A percentile compares a stretch with the other conserved stretches of the same genome.
Conservation (phyloP, 106 monocot genomes). For the Allium fistulosum region DNA sequence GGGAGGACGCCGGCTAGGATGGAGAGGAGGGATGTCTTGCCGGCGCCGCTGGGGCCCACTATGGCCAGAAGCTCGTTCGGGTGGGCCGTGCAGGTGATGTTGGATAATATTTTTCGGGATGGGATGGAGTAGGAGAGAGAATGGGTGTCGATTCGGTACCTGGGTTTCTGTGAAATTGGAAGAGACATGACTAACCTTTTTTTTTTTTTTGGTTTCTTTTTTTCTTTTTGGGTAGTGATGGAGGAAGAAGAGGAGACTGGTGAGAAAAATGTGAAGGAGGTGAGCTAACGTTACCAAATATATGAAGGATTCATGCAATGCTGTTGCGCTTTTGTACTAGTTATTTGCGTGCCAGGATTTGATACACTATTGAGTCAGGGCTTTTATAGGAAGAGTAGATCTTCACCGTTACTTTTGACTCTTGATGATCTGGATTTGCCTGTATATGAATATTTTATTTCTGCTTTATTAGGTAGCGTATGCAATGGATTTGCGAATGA, state of each 20-base stretch:
- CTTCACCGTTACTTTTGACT: too few species aligned
- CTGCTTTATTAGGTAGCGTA: too few species aligned
- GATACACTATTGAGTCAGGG: too few species aligned
- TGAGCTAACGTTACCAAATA: constrained; percentile 37
- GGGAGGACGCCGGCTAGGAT: constrained; percentile 51
- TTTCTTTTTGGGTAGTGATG: neutral
- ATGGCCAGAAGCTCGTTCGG: constrained; percentile 77
- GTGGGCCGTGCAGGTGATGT: constrained; percentile 57
- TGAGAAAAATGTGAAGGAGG: constrained; percentile 5
- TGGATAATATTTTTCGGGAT: constrained; percentile 19
- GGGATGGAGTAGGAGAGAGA: constrained; percentile 24
- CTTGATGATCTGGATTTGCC: too few species aligned
- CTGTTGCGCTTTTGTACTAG: too few species aligned
- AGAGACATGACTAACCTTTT: neutral
- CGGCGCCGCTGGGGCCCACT: constrained; percentile 86
- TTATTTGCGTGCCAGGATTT: too few species aligned
- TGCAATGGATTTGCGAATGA: too few species aligned
- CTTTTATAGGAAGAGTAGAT: too few species aligned
- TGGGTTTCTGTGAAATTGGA: constrained; percentile 5
- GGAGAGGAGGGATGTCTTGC: constrained; percentile 78
- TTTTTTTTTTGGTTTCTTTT: neutral
- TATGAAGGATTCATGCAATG: too few species aligned
- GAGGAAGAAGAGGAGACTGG: neutral
- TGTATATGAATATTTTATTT: too few species aligned
- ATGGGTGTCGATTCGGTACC: constrained; percentile 56